Evolutionary conservation across 2,329 filamentous ascomycete genomes (phyloP).

Genomic region (Herpotrichia juniperi): DNA sequence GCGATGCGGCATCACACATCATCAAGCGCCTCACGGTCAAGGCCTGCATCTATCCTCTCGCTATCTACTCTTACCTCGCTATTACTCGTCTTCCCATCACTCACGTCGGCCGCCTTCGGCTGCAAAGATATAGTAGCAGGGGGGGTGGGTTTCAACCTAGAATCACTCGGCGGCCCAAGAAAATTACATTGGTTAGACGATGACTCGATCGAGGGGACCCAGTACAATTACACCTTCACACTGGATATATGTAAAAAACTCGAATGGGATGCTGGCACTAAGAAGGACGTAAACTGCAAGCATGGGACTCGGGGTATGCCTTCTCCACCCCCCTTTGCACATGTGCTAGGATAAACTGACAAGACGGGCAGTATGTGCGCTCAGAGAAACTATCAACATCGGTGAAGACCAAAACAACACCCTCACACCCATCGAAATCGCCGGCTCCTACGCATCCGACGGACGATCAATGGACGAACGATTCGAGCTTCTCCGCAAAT

Average conservation of each 20-base stretch:
- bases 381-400: slow-evolving; percentile 63
- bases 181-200: slow-evolving; percentile 65
- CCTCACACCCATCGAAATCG: slow-evolving; percentile 71
- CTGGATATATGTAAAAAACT: slow-evolving; percentile 76
- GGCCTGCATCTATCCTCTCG: slow-evolving; percentile 17
- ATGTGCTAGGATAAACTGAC: slow-evolving; percentile 1
- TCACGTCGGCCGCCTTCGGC: slow-evolving; percentile 53
- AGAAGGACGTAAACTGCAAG: slow-evolving; percentile 67
- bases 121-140: slow-evolving; percentile 69
- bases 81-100: slow-evolving; percentile 31
- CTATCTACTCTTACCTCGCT: slow-evolving; percentile 29
- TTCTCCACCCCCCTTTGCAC: not conserved
- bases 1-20: slow-evolving; percentile 38
- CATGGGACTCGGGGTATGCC: slow-evolving; percentile 69
- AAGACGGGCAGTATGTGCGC: slow-evolving; percentile 71
- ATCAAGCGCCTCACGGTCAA: slow-evolving; percentile 8
- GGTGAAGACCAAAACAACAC: slow-evolving; percentile 57
- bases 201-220: slow-evolving; percentile 50
- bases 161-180: slow-evolving; percentile 69
- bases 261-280: slow-evolving; percentile 63
- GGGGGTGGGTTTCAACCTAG: slow-evolving; percentile 68
- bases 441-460: slow-evolving; percentile 70
- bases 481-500: slow-evolving; percentile 68
- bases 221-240: slow-evolving; percentile 80
- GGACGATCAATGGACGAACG: slow-evolving; percentile 68